Base-by-base conservation (phyloP, 2,329 filamentous ascomycete genomes). In the Bertia moriformis region DNA sequence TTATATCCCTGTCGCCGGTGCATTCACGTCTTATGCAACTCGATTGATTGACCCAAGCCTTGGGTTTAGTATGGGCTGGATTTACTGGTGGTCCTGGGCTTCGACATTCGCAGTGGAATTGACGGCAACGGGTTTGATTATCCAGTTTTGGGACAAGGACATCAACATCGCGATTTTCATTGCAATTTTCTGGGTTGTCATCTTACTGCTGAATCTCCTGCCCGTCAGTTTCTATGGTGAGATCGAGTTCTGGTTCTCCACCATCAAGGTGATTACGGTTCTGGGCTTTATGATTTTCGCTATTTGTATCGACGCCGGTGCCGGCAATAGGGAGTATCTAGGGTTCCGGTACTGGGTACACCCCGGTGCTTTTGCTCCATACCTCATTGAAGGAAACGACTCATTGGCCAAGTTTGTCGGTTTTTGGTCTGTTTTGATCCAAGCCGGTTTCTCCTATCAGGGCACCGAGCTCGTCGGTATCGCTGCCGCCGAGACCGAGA, bases 1-100 rank as follows among this genome's bases (percentile, higher is more conserved):
- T 4, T 71, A 71, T 41, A 64, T 76, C 18, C 73, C 73, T 1
- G 65, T 74, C 38, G 57, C 66, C 33, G 72, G 68, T 43, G 68
- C 69, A 10, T 75, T 75, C 48, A 71, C 69, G 4, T 60, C 66
- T 35, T 75, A 74, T 42, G 70, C 71, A n/a, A 59, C 63, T 35
- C 69, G 73, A 15, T 69, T 75, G 40, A 59, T 73, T 19, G 69
- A 74, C 44, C 66, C 67, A 3, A 67, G 65, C 48, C 58, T 76
- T 15, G 70, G 69, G 12, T 76, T 75, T 43, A 63, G 71, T 1
- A 72, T 76, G 62, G 71, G 71, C 7, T 75, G 70, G 70, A 69
- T 73, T 32, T 75, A 75, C 51, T 74, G 67, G 64, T 75, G 73
- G 47, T 67, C 62, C 4, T 73, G 68, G 67, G 60, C 65, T 3